Percentiles rank a stretch among this genome's conserved stretches.
Evolutionary conservation across 441 rosid genomes (phyloP).

Genomic region (Capsella rubella): DNA sequence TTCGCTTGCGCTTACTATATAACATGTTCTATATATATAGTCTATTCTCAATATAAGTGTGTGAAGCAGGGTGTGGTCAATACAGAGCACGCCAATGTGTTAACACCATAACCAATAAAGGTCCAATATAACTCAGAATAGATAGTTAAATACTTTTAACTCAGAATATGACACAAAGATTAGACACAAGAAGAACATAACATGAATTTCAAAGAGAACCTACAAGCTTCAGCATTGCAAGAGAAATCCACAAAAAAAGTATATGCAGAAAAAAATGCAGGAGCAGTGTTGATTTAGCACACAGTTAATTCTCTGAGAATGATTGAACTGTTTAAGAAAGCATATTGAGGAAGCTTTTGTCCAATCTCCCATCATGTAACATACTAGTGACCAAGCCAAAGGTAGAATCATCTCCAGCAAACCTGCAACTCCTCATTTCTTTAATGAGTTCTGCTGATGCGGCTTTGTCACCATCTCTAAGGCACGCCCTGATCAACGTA

Average conservation of each 20-base stretch:
- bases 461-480: not conserved
- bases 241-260: not conserved
- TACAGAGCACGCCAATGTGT: not conserved
- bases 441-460: not conserved
- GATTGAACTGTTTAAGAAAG: not conserved
- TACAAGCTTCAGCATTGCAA: not conserved
- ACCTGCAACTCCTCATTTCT: not conserved
- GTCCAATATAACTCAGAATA: not conserved
- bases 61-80: not conserved
- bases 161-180: conserved; percentile 3
- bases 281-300: not conserved
- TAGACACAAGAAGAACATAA: not conserved
- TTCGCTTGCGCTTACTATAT: conserved; percentile 22
- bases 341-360: not conserved
- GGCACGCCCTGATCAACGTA: not conserved
- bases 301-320: not conserved
- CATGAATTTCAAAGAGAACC: not conserved
- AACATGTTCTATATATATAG: not conserved
- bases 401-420: not conserved
- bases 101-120: not conserved
- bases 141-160: not conserved
- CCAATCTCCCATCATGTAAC: too few relatives aligned
- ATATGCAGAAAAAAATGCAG: not conserved
- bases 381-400: not conserved
- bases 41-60: not conserved